A percentile compares a stretch with the other conserved stretches of the same genome.
Evolutionary conservation across 164 flowering plant species (phyloP).

Genomic region (Dillenia suffruticosa): DNA sequence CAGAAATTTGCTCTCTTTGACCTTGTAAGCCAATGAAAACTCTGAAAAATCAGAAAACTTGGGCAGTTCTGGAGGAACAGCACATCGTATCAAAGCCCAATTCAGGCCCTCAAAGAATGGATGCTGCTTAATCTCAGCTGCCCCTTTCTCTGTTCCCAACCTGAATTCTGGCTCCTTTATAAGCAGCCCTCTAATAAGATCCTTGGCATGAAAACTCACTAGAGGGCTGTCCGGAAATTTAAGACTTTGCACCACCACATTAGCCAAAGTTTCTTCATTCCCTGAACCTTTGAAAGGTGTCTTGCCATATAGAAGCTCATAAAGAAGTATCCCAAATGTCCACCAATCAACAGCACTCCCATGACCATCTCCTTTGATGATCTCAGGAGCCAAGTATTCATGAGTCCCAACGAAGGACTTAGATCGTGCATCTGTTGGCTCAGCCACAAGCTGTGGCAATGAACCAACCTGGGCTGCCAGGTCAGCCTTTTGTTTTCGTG

Average conservation of each 20-base stretch:
- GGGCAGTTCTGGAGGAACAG: constrained; percentile 54
- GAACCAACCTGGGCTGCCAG: constrained; percentile 24
- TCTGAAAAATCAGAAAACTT: constrained; percentile 32
- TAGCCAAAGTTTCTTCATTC: constrained; percentile 58
- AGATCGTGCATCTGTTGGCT: constrained; percentile 50
- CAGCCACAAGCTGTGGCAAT: constrained; percentile 50
- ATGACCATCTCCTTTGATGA: constrained; percentile 54
- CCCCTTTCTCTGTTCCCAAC: constrained; percentile 53
- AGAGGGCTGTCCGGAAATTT: constrained; percentile 53
- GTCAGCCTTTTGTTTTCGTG: constrained; percentile 28
- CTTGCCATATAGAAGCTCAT: constrained; percentile 6
- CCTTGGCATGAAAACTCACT: constrained; percentile 58
- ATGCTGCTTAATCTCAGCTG: constrained; percentile 66
- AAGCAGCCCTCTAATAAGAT: constrained; percentile 50
- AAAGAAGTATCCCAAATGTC: constrained; percentile 52
- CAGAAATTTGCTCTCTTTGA: constrained; percentile 21
- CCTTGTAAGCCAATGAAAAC: constrained; percentile 7
- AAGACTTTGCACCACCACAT: constrained; percentile 50
- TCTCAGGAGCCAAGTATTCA: constrained; percentile 14
- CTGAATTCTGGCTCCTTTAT: constrained; percentile 60
- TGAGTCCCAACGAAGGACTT: constrained; percentile 41
- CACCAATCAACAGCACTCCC: constrained; percentile 65
- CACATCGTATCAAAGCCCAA: constrained; percentile 66
- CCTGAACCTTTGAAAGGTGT: constrained; percentile 58
- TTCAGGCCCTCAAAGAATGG: constrained; percentile 64